phyloP scores from a whole-genome alignment of 2,329 filamentous ascomycete species.

The Penicillium corylophilum region DNA sequence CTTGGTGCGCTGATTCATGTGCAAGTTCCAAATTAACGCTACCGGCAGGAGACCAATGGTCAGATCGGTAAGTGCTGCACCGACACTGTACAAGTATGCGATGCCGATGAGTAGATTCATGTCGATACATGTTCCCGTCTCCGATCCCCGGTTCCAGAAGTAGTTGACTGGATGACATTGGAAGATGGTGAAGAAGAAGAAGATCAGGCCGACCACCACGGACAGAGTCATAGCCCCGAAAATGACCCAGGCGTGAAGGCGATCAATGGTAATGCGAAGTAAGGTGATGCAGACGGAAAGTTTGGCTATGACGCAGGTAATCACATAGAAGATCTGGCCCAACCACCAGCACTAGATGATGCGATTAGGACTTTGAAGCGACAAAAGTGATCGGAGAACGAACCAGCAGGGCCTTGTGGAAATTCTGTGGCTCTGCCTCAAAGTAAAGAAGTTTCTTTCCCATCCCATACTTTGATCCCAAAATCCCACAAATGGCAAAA shows the following conservation, averaged over 20 bases:
- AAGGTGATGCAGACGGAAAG: slow-evolving; percentile 54
- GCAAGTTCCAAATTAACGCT: slow-evolving; percentile 54
- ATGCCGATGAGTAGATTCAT: slow-evolving; percentile 50
- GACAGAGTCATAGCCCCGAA: slow-evolving; percentile 45
- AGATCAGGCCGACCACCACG: slow-evolving; percentile 45
- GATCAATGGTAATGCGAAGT: slow-evolving; percentile 48
- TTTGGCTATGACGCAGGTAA: slow-evolving; percentile 48
- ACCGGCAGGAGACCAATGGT: slow-evolving; percentile 54
- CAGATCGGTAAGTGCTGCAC: slow-evolving; percentile 49
- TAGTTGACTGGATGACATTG: slow-evolving; percentile 51
- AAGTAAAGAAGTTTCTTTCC: slow-evolving; percentile 23
- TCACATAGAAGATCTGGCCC: slow-evolving; percentile 52
- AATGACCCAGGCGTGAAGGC: slow-evolving; percentile 48
- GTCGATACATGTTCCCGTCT: slow-evolving; percentile 43
- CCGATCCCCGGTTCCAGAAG: slow-evolving; percentile 46
- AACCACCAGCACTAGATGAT: slow-evolving; percentile 48
- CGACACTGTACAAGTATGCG: slow-evolving; percentile 52
- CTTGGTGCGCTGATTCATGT: slow-evolving; percentile 55
- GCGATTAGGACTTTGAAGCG: neutral
- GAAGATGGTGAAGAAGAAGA: slow-evolving; percentile 51
- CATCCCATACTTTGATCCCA: slow-evolving; percentile 26
- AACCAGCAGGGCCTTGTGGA: slow-evolving; percentile 26
- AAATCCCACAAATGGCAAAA: slow-evolving; percentile 29
- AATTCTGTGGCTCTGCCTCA: slow-evolving; percentile 14
- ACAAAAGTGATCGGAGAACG: neutral